These are phyloP conservation scores for Styphnolobium japonicum DNA, from an alignment of 306 rosid genomes.

Conservation along the genomic window DNA sequence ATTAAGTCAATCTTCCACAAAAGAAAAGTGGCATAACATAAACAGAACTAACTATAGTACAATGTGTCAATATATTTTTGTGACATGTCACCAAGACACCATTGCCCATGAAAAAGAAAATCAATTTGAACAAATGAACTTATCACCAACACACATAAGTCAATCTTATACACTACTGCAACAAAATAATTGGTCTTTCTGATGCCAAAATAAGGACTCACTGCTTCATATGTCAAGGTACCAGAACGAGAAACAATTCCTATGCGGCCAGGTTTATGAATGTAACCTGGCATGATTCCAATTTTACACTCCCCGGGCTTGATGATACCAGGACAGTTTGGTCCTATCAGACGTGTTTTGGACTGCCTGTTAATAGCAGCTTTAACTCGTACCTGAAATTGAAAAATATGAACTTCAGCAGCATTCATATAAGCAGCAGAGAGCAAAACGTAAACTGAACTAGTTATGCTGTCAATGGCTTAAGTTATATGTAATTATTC, in stretches of 20 bases:
- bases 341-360: conserved; percentile 91
- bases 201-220: conserved; percentile 42
- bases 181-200: background rate
- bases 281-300: conserved; percentile 99
- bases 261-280: conserved; percentile 93
- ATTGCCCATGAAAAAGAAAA: conserved; percentile 1
- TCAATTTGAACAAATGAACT: background rate
- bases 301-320: conserved; percentile 99
- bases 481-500: background rate
- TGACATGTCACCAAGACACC: background rate
- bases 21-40: background rate
- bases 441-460: background rate
- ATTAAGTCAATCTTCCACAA: background rate
- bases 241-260: conserved; percentile 99
- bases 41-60: background rate
- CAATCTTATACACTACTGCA: background rate
- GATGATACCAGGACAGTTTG: conserved; percentile 98
- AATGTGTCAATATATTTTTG: background rate
- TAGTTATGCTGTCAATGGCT: background rate
- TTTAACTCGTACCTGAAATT: conserved; percentile 81
- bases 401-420: conserved; percentile 23
- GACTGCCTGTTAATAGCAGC: conserved; percentile 89
- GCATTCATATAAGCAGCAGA: background rate
- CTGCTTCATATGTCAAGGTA: conserved; percentile 98
- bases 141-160: background rate